Percentiles rank a stretch among this genome's conserved stretches.
Evolutionary conservation across 495 filamentous ascomycete genomes (phyloP).

Genomic region (Podospora pseudoanserina): DNA sequence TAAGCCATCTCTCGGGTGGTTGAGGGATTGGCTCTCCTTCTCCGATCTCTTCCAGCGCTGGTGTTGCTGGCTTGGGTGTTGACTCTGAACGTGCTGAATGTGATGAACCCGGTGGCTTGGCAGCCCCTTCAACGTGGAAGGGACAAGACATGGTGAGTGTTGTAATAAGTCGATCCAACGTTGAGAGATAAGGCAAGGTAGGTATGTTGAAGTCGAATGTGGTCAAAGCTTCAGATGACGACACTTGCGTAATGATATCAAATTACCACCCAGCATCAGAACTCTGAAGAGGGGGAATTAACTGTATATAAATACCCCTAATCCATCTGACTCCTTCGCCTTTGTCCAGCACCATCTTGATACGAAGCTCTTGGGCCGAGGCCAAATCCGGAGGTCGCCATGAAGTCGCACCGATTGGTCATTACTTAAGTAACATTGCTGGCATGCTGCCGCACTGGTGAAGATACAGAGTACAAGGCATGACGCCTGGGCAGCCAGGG

Average conservation of each 20-base stretch:
- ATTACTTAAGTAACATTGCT: not conserved
- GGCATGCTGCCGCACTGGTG: not conserved
- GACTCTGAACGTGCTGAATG: not conserved
- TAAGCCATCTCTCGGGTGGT: conserved; percentile 53
- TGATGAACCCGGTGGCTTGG: not conserved
- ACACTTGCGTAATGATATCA: not conserved
- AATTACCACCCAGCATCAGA: not conserved
- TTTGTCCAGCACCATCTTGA: not conserved
- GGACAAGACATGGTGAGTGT: conserved; percentile 7
- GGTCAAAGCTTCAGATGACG: not conserved
- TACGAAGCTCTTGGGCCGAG: not conserved
- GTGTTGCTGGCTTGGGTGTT: conserved; percentile 29
- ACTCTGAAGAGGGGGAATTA: not conserved
- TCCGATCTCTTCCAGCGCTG: conserved; percentile 45
- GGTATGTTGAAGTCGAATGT: not conserved
- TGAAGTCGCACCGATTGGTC: not conserved
- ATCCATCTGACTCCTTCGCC: not conserved
- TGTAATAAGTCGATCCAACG: not conserved
- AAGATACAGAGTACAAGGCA: not conserved
- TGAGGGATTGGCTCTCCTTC: conserved; percentile 52
- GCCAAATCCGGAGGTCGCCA: not conserved
- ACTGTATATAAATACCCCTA: not conserved
- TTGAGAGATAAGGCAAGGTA: not conserved
- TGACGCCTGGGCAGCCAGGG: not conserved
- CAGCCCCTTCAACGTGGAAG: not conserved